Base-by-base conservation (phyloP, 148 eudicot species). In the Rhododendron molle region DNA sequence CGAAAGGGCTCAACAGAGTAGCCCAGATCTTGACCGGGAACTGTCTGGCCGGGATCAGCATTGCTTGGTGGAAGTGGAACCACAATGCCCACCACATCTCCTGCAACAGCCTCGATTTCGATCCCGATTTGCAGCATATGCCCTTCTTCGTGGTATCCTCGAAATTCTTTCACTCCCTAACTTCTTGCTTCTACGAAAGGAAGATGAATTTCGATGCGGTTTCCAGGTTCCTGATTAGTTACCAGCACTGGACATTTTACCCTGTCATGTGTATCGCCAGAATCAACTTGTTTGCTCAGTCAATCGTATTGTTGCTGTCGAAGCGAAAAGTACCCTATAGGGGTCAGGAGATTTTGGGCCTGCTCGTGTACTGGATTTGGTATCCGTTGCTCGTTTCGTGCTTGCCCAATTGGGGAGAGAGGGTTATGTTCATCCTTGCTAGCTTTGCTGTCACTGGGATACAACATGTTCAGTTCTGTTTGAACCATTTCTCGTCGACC, bases 31-130 rank as follows among this genome's bases (percentile, higher is more conserved):
- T 93, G 1, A 40, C 91, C 1, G 93, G 91, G 10, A 93, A 91
- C 80, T 91, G 92, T 40, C 82, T 91, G 16, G 87, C 95, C 1
- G 93, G 93, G 12, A 87, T 93, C 40, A 90, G 93, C 86, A 90
- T 93, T 76, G 87, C 80, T 7, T 91, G 95, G 95, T 93, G 95
- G 95, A 91, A 88, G 40, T 80, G 90, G 88, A 90, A 90, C 78
- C 94, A 92, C 80, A 92, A 92, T 85, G 92, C 93, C 47, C 94
- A 92, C 65, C 93, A 91, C 82, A 89, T 92, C 81, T 87, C 94
- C 34, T 89, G 92, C 82, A 92, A 92, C 50, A 86, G 90, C 69
- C 92, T 92, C 80, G 94, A 92, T 9, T 87, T 83, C 67, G 94
- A 92, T 69, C 94, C 94, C 1, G 93, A 92, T 83, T 85, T 92